These are phyloP conservation scores for Coniochaeta sp. DNA, from an alignment of 2,329 filamentous ascomycete genomes.

Conservation along the genomic window DNA sequence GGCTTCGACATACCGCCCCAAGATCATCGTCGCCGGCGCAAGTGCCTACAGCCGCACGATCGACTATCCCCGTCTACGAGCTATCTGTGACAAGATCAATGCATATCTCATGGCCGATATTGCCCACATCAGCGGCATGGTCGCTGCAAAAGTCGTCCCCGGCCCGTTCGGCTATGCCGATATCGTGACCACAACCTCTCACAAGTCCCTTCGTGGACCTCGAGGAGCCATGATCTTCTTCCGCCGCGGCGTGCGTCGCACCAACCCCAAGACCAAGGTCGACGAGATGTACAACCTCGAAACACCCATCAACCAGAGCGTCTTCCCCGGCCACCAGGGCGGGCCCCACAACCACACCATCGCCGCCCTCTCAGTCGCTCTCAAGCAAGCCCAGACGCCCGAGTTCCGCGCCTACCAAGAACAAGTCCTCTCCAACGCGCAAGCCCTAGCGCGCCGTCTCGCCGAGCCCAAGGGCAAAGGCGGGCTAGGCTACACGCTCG, in stretches of 20 bases:
- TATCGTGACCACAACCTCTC: constrained; percentile 94
- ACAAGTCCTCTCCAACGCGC: constrained; percentile 83
- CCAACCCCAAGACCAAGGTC: constrained; percentile 78
- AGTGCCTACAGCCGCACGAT: constrained; percentile 95
- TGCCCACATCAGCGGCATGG: constrained; percentile 91
- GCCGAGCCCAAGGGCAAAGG: constrained; percentile 64
- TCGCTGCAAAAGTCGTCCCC: constrained; percentile 86
- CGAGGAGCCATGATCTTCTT: constrained; percentile 98
- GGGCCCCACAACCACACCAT: constrained; percentile 99
- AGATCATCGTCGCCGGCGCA: constrained; percentile 90
- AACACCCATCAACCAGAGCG: constrained; percentile 86
- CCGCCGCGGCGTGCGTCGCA: constrained; percentile 80
- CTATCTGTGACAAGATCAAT: constrained; percentile 83
- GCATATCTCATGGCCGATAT: constrained; percentile 94
- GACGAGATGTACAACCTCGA: constrained; percentile 87
- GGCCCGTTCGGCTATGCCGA: constrained; percentile 86
- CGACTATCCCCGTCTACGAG: constrained; percentile 87
- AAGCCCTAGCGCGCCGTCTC: constrained; percentile 68
- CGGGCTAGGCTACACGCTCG: constrained; percentile 77
- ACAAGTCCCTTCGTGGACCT: constrained; percentile 93
- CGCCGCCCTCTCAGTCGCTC: constrained; percentile 84
- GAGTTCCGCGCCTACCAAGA: constrained; percentile 93
- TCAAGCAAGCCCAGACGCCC: constrained; percentile 83
- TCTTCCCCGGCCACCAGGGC: constrained; percentile 97
- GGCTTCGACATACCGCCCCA: constrained; percentile 84